Conservation (phyloP, 192 early-diverging fungal species). For the Entomortierella chlamydospora region DNA sequence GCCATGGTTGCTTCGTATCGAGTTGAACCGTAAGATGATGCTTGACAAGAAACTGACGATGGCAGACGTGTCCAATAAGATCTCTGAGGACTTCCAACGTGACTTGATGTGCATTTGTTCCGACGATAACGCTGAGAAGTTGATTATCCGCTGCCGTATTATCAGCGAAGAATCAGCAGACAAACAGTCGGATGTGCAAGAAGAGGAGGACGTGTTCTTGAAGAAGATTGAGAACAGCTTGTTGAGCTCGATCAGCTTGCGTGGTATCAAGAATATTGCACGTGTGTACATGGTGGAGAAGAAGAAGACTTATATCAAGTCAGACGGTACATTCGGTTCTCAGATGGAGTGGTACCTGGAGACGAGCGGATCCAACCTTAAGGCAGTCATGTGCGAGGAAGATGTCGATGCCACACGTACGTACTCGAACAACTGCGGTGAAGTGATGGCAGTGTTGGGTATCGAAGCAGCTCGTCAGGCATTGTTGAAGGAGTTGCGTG, state of each 20-base stretch:
- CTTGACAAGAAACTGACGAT: conserved; percentile 92
- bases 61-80: conserved; percentile 82
- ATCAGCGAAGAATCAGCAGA: conserved; percentile 73
- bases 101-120: conserved; percentile 86
- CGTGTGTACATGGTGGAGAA: conserved; percentile 85
- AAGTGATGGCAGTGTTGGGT: conserved; percentile 93
- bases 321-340: conserved; percentile 71
- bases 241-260: conserved; percentile 86
- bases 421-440: conserved; percentile 92
- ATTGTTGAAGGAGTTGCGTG: conserved; percentile 88
- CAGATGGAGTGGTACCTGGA: conserved; percentile 85
- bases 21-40: conserved; percentile 83
- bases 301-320: conserved; percentile 62
- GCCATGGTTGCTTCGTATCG: conserved; percentile 82
- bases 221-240: conserved; percentile 87
- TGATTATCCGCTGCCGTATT: conserved; percentile 91
- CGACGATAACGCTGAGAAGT: conserved; percentile 91
- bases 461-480: conserved; percentile 97
- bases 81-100: conserved; percentile 81
- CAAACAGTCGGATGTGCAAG: conserved; percentile 69
- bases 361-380: conserved; percentile 93
- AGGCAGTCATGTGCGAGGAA: conserved; percentile 85
- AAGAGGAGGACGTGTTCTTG: conserved; percentile 91
- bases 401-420: conserved; percentile 86
- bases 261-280: conserved; percentile 87